Evolutionary conservation across 352 stramenopile genomes (phyloP), one percentile per base, ranked within the genome.

Genomic region (Phytophthora palmivora): DNA sequence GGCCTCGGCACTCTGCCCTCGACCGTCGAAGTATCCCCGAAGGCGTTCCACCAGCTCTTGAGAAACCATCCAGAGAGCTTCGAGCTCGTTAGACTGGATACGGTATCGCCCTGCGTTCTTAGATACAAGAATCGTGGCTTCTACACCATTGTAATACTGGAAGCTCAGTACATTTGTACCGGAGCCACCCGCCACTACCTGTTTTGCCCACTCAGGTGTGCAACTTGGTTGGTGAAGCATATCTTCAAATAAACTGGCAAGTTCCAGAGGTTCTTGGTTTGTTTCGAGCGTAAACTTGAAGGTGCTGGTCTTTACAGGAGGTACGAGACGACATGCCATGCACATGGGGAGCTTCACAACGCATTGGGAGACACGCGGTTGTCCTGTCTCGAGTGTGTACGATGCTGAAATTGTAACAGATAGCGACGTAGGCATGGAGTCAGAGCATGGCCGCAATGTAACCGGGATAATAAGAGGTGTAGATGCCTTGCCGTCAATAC

Each of bases 231-330:
- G 88, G 16, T 89, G 83, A 41, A 94, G 78, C 79, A 96, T 91
- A 33, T 96, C 91, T 50, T 95, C 82, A 51, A 96, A 97, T 16
- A 97, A 67, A 9, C 46, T 65, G 0, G 83, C 76, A 10, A 96
- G 70, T 43, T 91, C 78, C 7, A 91, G 64, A 6, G 88, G 84
- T n/a, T 84, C 78, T 34, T 90, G 71, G 52, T 96, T 95, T 4
- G 89, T 96, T 62, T 95, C 86, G 3, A 97, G 68, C 3, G 86
- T 97, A 56, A 97, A 93, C 50, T 96, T 96, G 68, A 91, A 93
- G 7, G 74, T 89, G 52, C 82, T 90, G 0, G 77, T 79, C 63
- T 96, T 97, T 33, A 93, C 76, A 0, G 87, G 79, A 26, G 87
- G 79, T 9, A 94, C 82, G 19, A 96, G 70, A 0, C 76, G 70